Conservation (phyloP, 2,329 filamentous ascomycete genomes). For the Macrophomina tecta region DNA sequence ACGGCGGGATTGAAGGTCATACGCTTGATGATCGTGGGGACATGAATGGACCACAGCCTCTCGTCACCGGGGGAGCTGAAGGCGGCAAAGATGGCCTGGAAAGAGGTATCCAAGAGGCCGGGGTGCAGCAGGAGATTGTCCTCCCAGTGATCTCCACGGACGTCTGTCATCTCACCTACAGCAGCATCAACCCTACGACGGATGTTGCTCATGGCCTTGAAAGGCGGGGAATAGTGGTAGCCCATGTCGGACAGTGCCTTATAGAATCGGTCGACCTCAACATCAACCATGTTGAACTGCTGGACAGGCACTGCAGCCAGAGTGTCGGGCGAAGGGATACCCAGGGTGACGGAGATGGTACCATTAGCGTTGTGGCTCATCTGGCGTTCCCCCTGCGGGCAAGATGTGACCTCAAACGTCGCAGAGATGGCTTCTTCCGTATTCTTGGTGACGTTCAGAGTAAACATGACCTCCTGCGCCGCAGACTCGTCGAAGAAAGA, state of each 20-base stretch:
- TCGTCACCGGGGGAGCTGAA: constrained; percentile 39
- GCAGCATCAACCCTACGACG: constrained; percentile 28
- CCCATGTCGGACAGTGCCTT: constrained; percentile 31
- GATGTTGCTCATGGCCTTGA: constrained; percentile 6
- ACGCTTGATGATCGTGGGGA: constrained; percentile 32
- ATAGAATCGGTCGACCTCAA: constrained; percentile 32
- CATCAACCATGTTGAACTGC: neutral
- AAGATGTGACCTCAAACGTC: neutral
- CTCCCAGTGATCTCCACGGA: too few species aligned
- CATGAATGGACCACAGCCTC: constrained; percentile 34
- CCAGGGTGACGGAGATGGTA: constrained; percentile 21
- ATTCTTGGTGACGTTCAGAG: neutral
- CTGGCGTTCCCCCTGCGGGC: neutral
- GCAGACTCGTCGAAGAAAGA: constrained; percentile 26
- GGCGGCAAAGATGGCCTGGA: constrained; percentile 41
- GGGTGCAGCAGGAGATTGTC: constrained; percentile 33
- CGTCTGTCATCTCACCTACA: neutral
- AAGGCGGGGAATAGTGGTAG: constrained; percentile 33
- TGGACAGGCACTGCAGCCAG: neutral
- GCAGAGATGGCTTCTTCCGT: too few species aligned
- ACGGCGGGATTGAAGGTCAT: too few species aligned
- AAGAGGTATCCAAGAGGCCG: constrained; percentile 37
- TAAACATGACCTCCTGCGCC: constrained; percentile 18
- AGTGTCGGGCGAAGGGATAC: neutral
- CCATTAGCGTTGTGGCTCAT: constrained; percentile 1